These are phyloP conservation scores for Centrapalus pauciflorus DNA, from an alignment of 129 eudicot species.

Conservation along the genomic window DNA sequence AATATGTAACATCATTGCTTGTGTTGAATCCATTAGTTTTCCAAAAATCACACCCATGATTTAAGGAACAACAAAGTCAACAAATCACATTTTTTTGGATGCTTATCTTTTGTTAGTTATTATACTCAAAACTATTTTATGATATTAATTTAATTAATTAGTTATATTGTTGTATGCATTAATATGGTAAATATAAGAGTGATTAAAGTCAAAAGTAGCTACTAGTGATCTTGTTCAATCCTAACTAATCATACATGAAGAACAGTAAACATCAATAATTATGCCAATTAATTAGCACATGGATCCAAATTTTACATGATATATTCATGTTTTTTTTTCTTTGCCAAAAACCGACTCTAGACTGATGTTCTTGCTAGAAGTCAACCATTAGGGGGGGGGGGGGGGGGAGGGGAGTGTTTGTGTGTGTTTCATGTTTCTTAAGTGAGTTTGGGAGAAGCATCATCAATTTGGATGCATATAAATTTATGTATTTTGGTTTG, in stretches of 20 bases:
- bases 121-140: not conserved
- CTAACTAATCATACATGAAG: not conserved
- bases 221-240: not conserved
- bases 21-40: not conserved
- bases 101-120: not conserved
- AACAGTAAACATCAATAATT: not conserved
- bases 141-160: not conserved
- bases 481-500: too few relatives aligned
- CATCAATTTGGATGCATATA: too few relatives aligned
- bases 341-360: not conserved
- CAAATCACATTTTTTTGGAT: not conserved
- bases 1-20: not conserved
- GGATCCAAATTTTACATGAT: not conserved
- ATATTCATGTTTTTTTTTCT: not conserved
- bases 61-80: conserved; percentile 5
- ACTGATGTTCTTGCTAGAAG: not conserved
- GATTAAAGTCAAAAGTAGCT: conserved; percentile 10
- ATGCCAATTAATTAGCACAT: not conserved
- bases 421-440: too few relatives aligned
- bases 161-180: conserved; percentile 1
- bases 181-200: not conserved
- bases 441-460: too few relatives aligned
- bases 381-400: too few relatives aligned
- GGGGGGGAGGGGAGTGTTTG: too few relatives aligned
- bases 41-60: conserved; percentile 1